Evolutionary conservation across 2,329 filamentous ascomycete genomes (phyloP).

Genomic region (Cadophora luteo-olivacea): DNA sequence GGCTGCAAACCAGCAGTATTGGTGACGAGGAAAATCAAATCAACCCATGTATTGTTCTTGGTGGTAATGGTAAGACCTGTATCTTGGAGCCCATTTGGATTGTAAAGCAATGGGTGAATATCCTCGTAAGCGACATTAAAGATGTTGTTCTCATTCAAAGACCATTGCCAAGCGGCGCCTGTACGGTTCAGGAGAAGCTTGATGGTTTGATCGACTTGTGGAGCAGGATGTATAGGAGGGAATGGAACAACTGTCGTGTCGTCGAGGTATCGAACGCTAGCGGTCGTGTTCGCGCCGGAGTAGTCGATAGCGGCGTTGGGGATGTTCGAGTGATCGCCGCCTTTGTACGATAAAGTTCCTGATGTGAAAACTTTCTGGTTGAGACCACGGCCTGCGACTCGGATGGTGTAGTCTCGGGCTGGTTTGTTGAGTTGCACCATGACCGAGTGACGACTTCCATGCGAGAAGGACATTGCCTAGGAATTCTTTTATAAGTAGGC

Average conservation of each 20-base stretch:
- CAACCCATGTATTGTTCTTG: constrained; percentile 48
- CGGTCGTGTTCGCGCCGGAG: constrained; percentile 43
- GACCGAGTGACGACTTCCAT: constrained; percentile 49
- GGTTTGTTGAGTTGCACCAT: constrained; percentile 50
- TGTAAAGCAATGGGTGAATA: constrained; percentile 45
- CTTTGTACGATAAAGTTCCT: constrained; percentile 29
- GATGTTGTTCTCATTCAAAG: constrained; percentile 39
- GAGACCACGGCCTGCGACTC: constrained; percentile 31
- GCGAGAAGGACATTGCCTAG: constrained; percentile 29
- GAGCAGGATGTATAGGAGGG: constrained; percentile 23
- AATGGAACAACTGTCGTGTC: constrained; percentile 28
- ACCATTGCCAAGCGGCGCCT: constrained; percentile 44
- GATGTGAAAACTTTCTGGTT: constrained; percentile 36
- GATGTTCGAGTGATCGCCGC: constrained; percentile 15
- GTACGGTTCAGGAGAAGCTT: constrained; percentile 42
- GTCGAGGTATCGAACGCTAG: constrained; percentile 38
- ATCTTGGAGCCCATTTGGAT: constrained; percentile 40
- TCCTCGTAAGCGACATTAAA: constrained; percentile 42
- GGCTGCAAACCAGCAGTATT: constrained; percentile 32
- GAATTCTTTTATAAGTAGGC: neutral
- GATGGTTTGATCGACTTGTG: constrained; percentile 28
- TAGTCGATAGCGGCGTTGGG: constrained; percentile 36
- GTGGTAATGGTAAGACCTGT: constrained; percentile 44
- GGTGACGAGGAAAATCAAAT: constrained; percentile 46
- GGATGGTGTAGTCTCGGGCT: constrained; percentile 48